phyloP scores from a whole-genome alignment of 2,329 filamentous ascomycete genomes.

The Stagonosporopsis chrysanthemi region DNA sequence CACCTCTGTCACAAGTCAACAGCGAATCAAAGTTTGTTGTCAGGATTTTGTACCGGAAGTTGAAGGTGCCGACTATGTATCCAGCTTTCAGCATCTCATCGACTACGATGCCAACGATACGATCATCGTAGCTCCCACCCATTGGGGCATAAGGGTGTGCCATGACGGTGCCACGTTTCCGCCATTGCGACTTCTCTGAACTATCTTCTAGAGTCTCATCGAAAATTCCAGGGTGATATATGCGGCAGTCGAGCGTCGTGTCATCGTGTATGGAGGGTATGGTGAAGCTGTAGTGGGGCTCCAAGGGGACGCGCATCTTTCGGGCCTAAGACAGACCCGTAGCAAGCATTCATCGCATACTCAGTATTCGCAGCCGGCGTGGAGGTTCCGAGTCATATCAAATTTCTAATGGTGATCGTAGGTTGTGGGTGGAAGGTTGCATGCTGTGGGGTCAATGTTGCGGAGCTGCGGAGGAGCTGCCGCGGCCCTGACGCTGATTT shows the following conservation, averaged over 20 bases:
- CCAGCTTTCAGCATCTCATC: constrained; percentile 71
- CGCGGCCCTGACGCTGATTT: constrained; percentile 1
- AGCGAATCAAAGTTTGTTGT: neutral
- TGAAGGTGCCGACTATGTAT: constrained; percentile 85
- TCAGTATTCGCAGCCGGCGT: neutral
- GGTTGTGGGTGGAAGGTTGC: neutral
- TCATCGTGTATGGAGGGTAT: constrained; percentile 87
- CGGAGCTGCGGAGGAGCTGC: constrained; percentile 7
- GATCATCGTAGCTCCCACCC: constrained; percentile 85
- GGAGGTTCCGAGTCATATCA: neutral
- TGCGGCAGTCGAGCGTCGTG: constrained; percentile 76
- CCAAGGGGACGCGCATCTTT: constrained; percentile 32
- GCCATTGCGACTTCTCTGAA: constrained; percentile 31
- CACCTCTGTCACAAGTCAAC: constrained; percentile 67
- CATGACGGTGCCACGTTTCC: constrained; percentile 67
- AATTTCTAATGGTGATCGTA: constrained; percentile 2
- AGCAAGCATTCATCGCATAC: constrained; percentile 33
- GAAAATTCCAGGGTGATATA: constrained; percentile 68
- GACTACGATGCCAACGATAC: constrained; percentile 72
- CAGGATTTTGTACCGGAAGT: constrained; percentile 73
- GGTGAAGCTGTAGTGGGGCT: constrained; percentile 66
- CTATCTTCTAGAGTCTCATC: constrained; percentile 22
- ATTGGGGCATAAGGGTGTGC: constrained; percentile 92
- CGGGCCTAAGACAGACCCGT: constrained; percentile 36
- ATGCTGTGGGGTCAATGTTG: constrained; percentile 3